Evolutionary conservation across 805 yeast genomes (phyloP).

Genomic region (Schwanniomyces pseudopolymorphus): DNA sequence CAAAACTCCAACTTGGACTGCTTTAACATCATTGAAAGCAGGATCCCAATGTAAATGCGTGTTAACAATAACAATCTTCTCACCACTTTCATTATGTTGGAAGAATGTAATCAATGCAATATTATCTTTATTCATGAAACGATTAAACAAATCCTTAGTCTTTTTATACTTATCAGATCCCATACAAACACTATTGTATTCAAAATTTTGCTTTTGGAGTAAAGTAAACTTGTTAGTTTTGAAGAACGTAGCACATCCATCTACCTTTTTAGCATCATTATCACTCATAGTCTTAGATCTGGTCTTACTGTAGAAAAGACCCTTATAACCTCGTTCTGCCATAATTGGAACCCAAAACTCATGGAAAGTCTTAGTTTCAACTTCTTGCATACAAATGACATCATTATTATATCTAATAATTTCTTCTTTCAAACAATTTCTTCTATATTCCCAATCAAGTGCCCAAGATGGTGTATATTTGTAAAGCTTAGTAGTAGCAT

Average conservation of each 20-base stretch:
- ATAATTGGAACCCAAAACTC: constrained; percentile 83
- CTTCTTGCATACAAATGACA: constrained; percentile 91
- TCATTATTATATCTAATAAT: constrained; percentile 66
- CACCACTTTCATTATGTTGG: constrained; percentile 72
- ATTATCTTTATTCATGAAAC: constrained; percentile 95
- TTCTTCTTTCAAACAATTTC: constrained; percentile 72
- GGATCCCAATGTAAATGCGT: constrained; percentile 99
- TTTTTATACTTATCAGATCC: constrained; percentile 83
- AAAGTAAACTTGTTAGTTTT: constrained; percentile 67
- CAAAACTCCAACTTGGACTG: constrained; percentile 90
- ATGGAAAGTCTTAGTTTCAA: constrained; percentile 81
- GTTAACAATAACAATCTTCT: constrained; percentile 71
- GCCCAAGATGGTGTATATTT: constrained; percentile 98
- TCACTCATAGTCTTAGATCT: constrained; percentile 89
- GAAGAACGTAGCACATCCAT: constrained; percentile 97
- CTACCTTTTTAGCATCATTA: constrained; percentile 83
- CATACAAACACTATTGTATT: constrained; percentile 80
- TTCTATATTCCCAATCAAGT: constrained; percentile 86
- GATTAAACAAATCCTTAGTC: constrained; percentile 90
- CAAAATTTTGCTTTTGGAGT: constrained; percentile 69
- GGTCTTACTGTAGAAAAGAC: constrained; percentile 81
- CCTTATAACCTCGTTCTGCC: constrained; percentile 73
- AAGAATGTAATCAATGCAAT: constrained; percentile 77
- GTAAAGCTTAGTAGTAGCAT: constrained; percentile 89
- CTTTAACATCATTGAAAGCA: constrained; percentile 89